Conservation (phyloP, 1,284 basidiomycete species). For the Salmacisia buchloeana region DNA sequence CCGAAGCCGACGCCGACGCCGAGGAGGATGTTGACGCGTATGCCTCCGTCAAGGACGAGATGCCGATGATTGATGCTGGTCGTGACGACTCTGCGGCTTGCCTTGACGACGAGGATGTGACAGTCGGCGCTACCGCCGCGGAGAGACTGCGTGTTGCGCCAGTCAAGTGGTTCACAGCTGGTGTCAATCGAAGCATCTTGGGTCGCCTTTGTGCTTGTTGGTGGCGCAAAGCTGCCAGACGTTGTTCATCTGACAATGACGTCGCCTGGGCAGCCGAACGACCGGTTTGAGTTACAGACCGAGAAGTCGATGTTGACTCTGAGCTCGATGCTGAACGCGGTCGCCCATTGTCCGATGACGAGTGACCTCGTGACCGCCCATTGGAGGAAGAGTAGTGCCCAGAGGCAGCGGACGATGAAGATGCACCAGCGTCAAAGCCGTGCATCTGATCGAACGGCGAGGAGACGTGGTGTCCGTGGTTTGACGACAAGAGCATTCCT, state of each 20-base stretch:
- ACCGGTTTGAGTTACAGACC: not conserved
- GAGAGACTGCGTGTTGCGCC: not conserved
- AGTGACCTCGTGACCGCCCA: not conserved
- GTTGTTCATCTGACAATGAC: not conserved
- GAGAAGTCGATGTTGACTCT: not conserved
- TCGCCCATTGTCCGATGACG: not conserved
- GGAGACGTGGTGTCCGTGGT: constrained; percentile 3
- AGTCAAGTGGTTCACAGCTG: not conserved
- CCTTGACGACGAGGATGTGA: not conserved
- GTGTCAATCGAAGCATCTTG: constrained; percentile 1
- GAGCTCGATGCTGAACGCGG: not conserved
- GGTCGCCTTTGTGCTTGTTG: constrained; percentile 6
- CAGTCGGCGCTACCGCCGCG: not conserved
- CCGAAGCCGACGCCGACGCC: not conserved
- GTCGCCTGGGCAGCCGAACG: not conserved
- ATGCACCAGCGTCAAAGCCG: constrained; percentile 2
- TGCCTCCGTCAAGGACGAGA: not conserved
- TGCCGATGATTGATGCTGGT: not conserved
- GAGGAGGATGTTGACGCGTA: not conserved
- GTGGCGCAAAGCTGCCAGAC: not conserved
- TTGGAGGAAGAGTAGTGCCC: not conserved
- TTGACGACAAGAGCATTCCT: constrained; percentile 6
- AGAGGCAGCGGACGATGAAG: not conserved
- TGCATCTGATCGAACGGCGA: constrained; percentile 7
- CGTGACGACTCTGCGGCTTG: not conserved